Evolutionary conservation across 371 early-diverging fungal species (phyloP).

Genomic region (Rhizopus stolonifer): DNA sequence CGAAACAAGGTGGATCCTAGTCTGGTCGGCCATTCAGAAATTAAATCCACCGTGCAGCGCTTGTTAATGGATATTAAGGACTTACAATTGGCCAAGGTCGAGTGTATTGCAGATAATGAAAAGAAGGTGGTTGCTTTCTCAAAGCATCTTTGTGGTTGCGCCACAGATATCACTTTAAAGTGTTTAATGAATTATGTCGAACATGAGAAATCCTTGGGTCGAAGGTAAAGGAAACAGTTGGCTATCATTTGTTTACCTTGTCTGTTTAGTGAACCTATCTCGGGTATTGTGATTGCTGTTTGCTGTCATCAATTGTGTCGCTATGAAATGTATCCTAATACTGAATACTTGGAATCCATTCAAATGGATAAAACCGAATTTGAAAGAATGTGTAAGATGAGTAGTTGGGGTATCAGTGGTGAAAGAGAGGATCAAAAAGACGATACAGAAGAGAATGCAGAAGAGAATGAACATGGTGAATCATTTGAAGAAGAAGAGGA

Average conservation of each 20-base stretch:
- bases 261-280: slow-evolving; percentile 50
- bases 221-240: slow-evolving; percentile 21
- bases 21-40: slow-evolving; percentile 33
- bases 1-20: slow-evolving; percentile 64
- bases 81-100: slow-evolving; percentile 57
- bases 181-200: slow-evolving; percentile 67
- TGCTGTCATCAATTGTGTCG: slow-evolving; percentile 91
- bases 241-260: too few relatives aligned
- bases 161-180: slow-evolving; percentile 85
- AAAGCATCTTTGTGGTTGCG: slow-evolving; percentile 93
- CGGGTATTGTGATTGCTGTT: slow-evolving; percentile 81
- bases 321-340: slow-evolving; percentile 76
- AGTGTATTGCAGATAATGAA: slow-evolving; percentile 30
- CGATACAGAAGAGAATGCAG: slow-evolving; percentile 24
- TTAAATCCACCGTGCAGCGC: slow-evolving; percentile 58
- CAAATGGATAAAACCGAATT: slow-evolving; percentile 56
- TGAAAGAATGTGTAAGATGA: slow-evolving; percentile 61
- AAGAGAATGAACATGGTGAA: slow-evolving; percentile 49
- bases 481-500: slow-evolving; percentile 42
- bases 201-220: slow-evolving; percentile 29
- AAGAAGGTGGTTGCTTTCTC: slow-evolving; percentile 72
- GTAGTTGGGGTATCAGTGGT: slow-evolving; percentile 75
- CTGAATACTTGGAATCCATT: slow-evolving; percentile 53
- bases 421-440: slow-evolving; percentile 17
- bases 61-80: slow-evolving; percentile 84